These are phyloP conservation scores for Hygrocybe punicea DNA, from an alignment of 768 basidiomycete genomes.

Conservation along the genomic window DNA sequence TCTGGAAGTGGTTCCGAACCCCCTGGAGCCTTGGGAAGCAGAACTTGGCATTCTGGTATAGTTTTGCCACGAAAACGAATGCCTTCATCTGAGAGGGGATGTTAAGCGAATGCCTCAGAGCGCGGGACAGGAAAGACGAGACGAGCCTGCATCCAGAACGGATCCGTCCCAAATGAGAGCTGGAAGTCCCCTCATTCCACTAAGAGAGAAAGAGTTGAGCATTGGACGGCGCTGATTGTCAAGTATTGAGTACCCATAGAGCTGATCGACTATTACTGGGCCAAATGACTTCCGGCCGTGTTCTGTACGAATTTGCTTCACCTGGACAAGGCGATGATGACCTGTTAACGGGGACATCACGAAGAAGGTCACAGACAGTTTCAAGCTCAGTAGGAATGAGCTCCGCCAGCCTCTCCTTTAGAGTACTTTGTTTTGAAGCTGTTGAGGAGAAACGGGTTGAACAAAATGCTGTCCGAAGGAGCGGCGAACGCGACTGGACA, in stretches of 20 bases:
- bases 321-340: conserved; percentile 40
- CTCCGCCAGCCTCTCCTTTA: conserved; percentile 91
- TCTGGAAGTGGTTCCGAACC: conserved; percentile 92
- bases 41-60: conserved; percentile 83
- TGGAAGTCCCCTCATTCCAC: conserved; percentile 85
- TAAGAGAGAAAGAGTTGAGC: conserved; percentile 26
- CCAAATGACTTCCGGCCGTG: conserved; percentile 95
- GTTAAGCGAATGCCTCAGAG: conserved; percentile 8
- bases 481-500: no score
- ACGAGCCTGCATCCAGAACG: conserved; percentile 85
- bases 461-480: no score
- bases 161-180: conserved; percentile 99
- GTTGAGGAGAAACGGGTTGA: conserved; percentile 32
- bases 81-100: conserved; percentile 67
- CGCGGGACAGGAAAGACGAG: neutral
- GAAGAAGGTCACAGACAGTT: conserved; percentile 43
- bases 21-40: conserved; percentile 84
- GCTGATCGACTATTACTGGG: conserved; percentile 84
- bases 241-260: conserved; percentile 61
- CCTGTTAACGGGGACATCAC: neutral
- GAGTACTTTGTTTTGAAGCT: conserved; percentile 60
- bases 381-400: conserved; percentile 87
- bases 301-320: conserved; percentile 76
- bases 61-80: conserved; percentile 98
- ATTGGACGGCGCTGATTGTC: conserved; percentile 14